Evolutionary conservation across 768 basidiomycete species (phyloP), one percentile per base, ranked within the genome.

Genomic region (Hypholoma sublateritium): DNA sequence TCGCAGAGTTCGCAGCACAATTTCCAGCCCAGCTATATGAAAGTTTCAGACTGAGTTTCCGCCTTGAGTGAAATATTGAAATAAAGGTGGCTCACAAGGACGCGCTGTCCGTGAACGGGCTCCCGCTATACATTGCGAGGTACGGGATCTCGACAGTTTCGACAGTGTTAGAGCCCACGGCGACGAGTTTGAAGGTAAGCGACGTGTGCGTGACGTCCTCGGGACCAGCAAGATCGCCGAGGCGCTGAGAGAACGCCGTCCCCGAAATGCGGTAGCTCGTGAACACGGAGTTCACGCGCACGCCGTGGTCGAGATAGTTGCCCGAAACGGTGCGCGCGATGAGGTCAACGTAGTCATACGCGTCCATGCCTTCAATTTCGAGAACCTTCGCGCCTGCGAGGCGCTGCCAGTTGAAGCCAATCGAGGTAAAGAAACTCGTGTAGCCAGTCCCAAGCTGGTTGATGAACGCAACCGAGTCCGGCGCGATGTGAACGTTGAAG

Each of bases 261-360:
- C 67, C 74, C 0, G 74, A 72, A 35, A 82, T 75, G 22, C 82
- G 72, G 64, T 87, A 87, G 63, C 82, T 82, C 32, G 77, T 81
- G 69, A 84, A 81, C 3, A 81, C 85, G 39, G 79, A 82, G 70
- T 87, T 87, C 39, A 86, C 79, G 34, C 86, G 78, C 43, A 87
- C 75, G 28, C 81, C 81, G 59, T 85, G 84, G 64, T 86, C 84
- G 47, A 87, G 72, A 65, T 79, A 87, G 60, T 86, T 85, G 3
- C 86, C 84, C 4, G 81, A 80, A n/a, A 83, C 78, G 3, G 81
- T 85, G 37, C 68, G 67, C 2, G 86, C 85, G 47, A 87, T 79
- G 22, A 73, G 65, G 64, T 85, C 80, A 43, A 84, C 79, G 61
- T 86, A 87, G 36, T 68, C 71, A 59, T 78, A 85, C 9, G 85